Conservation (phyloP, 1,284 basidiomycete species). For the Ceraceosorus guamensis region DNA sequence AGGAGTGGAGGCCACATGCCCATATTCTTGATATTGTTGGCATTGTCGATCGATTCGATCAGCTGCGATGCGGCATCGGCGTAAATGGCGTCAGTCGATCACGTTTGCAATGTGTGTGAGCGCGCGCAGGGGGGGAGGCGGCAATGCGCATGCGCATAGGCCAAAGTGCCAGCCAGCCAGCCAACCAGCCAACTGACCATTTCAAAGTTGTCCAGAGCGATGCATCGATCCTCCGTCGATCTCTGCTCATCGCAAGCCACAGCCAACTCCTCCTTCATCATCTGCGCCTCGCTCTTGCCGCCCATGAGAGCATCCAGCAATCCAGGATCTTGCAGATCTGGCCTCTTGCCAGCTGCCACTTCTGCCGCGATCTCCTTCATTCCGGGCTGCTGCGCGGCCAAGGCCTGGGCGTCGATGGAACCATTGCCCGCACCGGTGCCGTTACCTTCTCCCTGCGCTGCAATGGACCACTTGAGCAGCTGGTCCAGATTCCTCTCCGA, state of each 20-base stretch:
- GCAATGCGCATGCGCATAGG: background rate
- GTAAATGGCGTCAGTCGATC: background rate
- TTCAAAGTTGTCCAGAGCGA: conserved; percentile 86
- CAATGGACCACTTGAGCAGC: conserved; percentile 41
- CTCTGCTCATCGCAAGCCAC: conserved; percentile 30
- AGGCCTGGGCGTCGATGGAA: conserved; percentile 1
- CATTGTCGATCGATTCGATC: conserved; percentile 89
- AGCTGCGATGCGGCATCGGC: conserved; percentile 56
- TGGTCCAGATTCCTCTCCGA: conserved; percentile 28
- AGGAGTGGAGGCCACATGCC: conserved; percentile 81
- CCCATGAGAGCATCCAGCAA: conserved; percentile 42
- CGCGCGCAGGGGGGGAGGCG: too few species aligned
- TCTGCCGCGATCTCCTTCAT: conserved; percentile 33
- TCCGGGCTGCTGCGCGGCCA: conserved; percentile 9
- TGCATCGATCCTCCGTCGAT: conserved; percentile 52
- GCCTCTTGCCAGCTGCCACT: conserved; percentile 31
- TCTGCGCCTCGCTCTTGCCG: conserved; percentile 44
- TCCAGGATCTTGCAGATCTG: conserved; percentile 37
- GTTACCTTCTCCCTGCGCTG: conserved; percentile 11
- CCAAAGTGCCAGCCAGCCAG: background rate
- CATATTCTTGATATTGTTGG: conserved; percentile 77
- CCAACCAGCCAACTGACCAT: conserved; percentile 59
- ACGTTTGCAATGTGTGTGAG: too few species aligned
- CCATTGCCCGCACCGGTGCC: too few species aligned
- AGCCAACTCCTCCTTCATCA: conserved; percentile 45